These are phyloP conservation scores for Suillus subaureus DNA, from an alignment of 768 basidiomycete genomes.

Conservation along the genomic window DNA sequence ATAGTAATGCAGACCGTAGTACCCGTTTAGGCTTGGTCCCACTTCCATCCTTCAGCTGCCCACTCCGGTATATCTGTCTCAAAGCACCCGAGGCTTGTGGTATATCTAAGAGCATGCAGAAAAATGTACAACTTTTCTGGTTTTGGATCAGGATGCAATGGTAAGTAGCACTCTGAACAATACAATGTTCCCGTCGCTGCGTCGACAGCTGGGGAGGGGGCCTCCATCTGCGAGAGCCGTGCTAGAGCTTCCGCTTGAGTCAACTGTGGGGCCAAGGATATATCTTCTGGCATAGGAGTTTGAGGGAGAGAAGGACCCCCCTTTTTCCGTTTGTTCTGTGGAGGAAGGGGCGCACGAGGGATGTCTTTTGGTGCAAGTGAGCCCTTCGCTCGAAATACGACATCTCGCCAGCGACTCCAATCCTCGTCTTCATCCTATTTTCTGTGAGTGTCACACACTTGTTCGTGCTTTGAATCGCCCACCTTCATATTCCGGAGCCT, in stretches of 20 bases:
- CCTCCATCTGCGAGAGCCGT: conserved; percentile 29
- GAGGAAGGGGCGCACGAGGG: conserved; percentile 47
- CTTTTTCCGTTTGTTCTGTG: conserved; percentile 59
- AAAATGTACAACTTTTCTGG: conserved; percentile 95
- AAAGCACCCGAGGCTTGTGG: conserved; percentile 78
- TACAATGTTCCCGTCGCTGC: conserved; percentile 55
- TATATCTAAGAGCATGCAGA: conserved; percentile 88
- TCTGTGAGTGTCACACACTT: not conserved
- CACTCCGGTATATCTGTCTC: conserved; percentile 89
- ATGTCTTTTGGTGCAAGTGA: conserved; percentile 42
- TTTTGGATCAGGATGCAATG: conserved; percentile 89
- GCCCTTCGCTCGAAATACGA: conserved; percentile 77
- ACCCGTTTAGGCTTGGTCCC: conserved; percentile 48
- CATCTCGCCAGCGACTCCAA: conserved; percentile 87
- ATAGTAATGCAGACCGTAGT: conserved; percentile 4
- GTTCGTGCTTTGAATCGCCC: conserved; percentile 15
- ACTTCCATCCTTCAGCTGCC: conserved; percentile 75
- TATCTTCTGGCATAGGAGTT: not conserved
- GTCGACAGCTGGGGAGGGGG: conserved; percentile 33
- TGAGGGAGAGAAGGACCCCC: conserved; percentile 40
- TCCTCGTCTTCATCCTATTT: conserved; percentile 82
- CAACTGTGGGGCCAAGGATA: conserved; percentile 33
- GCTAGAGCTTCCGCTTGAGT: conserved; percentile 52
- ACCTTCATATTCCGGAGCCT: conserved; percentile 84
- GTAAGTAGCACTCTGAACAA: conserved; percentile 91